Conservation (phyloP, 345 rosid genomes). For the Citrus australasica region DNA sequence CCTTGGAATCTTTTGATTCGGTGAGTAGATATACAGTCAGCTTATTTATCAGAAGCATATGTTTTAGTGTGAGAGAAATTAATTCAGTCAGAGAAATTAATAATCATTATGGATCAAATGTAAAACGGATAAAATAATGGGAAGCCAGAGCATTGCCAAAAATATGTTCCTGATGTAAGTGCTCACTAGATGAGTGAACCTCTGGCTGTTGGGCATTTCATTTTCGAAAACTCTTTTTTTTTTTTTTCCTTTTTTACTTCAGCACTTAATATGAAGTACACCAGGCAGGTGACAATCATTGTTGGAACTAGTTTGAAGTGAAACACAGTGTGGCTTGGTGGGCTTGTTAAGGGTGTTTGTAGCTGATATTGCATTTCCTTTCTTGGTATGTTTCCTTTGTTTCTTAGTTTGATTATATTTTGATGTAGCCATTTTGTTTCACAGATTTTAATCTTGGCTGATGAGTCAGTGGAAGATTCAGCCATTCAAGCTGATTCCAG, state of each 20-base stretch:
- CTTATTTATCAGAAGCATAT: constrained; percentile 3
- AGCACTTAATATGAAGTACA: neutral
- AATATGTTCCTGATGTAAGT: neutral
- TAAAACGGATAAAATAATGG: neutral
- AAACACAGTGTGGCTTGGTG: neutral
- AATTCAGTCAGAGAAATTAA: neutral
- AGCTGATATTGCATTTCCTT: neutral
- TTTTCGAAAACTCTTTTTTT: neutral
- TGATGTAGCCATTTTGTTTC: neutral
- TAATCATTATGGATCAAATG: neutral
- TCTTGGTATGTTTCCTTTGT: neutral
- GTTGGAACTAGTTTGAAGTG: neutral
- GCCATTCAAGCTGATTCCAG: constrained; percentile 85
- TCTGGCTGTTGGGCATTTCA: neutral
- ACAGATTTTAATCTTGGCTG: constrained; percentile 75
- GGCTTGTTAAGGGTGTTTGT: neutral
- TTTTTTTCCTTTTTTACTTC: neutral
- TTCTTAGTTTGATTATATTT: neutral
- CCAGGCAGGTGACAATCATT: neutral
- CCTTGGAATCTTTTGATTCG: constrained; percentile 67
- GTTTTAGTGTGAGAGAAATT: neutral
- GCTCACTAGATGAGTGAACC: neutral
- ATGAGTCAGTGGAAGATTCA: constrained; percentile 75
- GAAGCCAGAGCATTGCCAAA: neutral
- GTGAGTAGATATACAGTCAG: constrained; percentile 32